Base-by-base conservation (phyloP, 257 asterid species). In the Salvia miltiorrhiza region DNA sequence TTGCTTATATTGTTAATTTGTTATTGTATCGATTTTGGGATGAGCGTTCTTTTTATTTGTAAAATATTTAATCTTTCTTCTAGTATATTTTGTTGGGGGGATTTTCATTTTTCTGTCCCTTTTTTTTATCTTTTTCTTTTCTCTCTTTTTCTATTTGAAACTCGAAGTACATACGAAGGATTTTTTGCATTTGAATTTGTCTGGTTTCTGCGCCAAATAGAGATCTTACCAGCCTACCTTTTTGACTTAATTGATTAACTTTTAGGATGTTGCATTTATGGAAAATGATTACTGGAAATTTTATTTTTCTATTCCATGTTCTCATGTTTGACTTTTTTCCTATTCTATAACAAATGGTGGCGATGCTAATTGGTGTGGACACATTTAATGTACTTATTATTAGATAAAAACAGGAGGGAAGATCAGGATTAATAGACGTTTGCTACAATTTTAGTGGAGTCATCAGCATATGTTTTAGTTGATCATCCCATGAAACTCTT, bases 221-320 rank as follows among this genome's bases (percentile, higher is more conserved):
- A 26, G 76, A 40, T 50, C 19, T 62, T 8, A 45, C 57, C 44
- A 24, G 76, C 68, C 3, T 35, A 35, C 32, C 63, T 71, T 61
- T 61, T 47, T 23, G 17, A 30, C 45, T 58, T 32, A 41, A 24
- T 43, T 28, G 60, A 47, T 48, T n/a, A 57, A 44, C 65, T 69
- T 28, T 69, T 57, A 19, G 28, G 20, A 49, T 60, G 58, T 37
- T 49, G 12, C n/a, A 9, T 48, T 62, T n/a, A n/a, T n/a, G n/a
- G n/a, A n/a, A n/a, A n/a, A n/a, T n/a, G n/a, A n/a, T 37, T 70
- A 13, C 35, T 43, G 55, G 63, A 39, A 61, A 61, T 26, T 35
- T 62, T 9, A 10, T 16, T 50, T 37, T 26, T 28, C 28, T 50
- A 47, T n/a, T 39, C 17, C 47, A 50, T 50, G 48, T 62, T 53